phyloP scores from a whole-genome alignment of 352 stramenopile genomes.

The Pythium myriotylum region DNA sequence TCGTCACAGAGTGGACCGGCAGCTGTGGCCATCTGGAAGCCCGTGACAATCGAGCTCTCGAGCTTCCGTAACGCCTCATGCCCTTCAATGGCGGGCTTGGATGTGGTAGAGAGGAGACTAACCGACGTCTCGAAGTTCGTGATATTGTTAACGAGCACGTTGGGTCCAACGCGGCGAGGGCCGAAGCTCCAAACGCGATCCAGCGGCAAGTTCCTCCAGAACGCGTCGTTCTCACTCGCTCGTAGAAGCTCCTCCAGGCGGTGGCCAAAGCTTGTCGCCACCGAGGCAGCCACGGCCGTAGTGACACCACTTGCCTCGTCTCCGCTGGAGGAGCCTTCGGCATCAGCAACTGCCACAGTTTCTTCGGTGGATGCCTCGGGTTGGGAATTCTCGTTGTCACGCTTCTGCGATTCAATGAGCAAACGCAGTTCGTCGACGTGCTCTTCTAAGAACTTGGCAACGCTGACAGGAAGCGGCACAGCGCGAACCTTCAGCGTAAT shows the following conservation, averaged over 20 bases:
- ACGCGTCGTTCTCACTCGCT: slow-evolving; percentile 42
- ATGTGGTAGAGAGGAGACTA: not conserved
- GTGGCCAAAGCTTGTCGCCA: slow-evolving; percentile 32
- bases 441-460: slow-evolving; percentile 79
- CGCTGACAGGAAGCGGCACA: slow-evolving; percentile 66
- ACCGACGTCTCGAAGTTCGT: slow-evolving; percentile 32
- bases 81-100: not conserved
- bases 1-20: slow-evolving; percentile 91
- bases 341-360: not conserved
- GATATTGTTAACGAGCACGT: slow-evolving; percentile 82
- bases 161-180: slow-evolving; percentile 69
- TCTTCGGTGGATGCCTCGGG: not conserved
- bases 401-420: slow-evolving; percentile 31
- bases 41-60: slow-evolving; percentile 81
- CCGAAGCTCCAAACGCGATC: slow-evolving; percentile 76
- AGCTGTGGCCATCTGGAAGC: slow-evolving; percentile 79
- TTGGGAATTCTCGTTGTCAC: not conserved
- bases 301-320: not conserved
- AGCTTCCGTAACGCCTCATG: slow-evolving; percentile 51
- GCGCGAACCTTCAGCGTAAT: slow-evolving; percentile 79
- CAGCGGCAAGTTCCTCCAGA: slow-evolving; percentile 57
- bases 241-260: slow-evolving; percentile 52
- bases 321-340: slow-evolving; percentile 13
- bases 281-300: not conserved
- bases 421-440: slow-evolving; percentile 51